Evolutionary conservation across 176 grass and related monocot genomes (phyloP).

Genomic region (Zoysia japonica): DNA sequence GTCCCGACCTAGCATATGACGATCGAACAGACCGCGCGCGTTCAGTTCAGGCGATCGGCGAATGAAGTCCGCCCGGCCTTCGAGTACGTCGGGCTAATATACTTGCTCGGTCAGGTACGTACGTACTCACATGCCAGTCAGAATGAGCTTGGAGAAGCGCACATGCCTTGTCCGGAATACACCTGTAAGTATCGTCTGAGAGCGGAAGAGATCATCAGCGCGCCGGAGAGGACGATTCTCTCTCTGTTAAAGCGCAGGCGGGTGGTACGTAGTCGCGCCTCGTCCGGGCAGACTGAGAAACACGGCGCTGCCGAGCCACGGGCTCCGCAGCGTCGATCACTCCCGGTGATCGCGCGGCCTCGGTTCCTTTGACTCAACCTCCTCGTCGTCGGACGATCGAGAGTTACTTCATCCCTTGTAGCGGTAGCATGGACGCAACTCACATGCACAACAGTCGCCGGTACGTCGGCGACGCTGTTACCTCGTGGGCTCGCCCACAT

Average conservation of each 20-base stretch:
- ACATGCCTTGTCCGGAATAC: conserved; percentile 23
- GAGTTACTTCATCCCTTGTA: no score
- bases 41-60: neutral
- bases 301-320: no score
- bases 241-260: no score
- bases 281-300: no score
- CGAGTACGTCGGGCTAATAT: conserved; percentile 16
- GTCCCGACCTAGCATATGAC: neutral
- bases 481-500: no score
- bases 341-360: no score
- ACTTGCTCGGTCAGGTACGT: neutral
- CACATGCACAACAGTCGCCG: neutral
- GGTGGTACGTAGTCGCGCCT: no score
- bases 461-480: neutral
- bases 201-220: no score
- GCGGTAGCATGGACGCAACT: neutral
- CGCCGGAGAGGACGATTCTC: no score
- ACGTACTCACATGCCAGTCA: conserved; percentile 19
- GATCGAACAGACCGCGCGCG: no score
- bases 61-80: neutral
- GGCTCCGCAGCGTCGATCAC: no score
- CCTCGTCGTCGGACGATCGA: neutral
- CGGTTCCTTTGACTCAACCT: neutral
- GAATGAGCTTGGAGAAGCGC: conserved; percentile 12
- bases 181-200: no score